phyloP scores from a whole-genome alignment of 305 asterid genomes.

The Solanum hybrid region DNA sequence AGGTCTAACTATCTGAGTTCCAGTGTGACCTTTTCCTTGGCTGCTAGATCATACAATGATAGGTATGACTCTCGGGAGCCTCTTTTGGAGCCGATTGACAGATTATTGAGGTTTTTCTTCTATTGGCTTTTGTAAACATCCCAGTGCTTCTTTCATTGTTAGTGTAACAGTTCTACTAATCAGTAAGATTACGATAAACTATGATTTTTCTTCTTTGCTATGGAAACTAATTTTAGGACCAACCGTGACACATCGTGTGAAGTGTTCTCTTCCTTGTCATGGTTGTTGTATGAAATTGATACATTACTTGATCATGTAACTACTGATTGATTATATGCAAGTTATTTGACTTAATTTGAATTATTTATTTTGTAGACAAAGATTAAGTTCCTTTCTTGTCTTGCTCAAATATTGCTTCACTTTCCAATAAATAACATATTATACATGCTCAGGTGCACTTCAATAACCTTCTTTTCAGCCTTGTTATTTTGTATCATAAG shows the following conservation, averaged over 20 bases:
- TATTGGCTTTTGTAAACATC: background rate
- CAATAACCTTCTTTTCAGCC: background rate
- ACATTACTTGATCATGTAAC: background rate
- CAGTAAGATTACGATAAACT: background rate
- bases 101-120: slow-evolving; percentile 58
- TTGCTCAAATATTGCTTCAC: background rate
- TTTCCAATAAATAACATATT: background rate
- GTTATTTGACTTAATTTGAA: background rate
- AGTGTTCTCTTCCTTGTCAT: background rate
- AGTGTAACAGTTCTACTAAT: background rate
- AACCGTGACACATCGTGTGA: background rate
- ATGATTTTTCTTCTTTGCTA: background rate
- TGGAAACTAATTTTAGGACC: background rate
- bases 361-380: background rate
- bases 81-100: slow-evolving; percentile 77
- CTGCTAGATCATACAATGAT: slow-evolving; percentile 76
- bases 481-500: background rate
- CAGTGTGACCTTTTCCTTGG: slow-evolving; percentile 53
- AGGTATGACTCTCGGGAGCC: slow-evolving; percentile 91
- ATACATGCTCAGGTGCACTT: background rate
- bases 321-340: background rate
- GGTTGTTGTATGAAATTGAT: background rate
- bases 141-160: background rate
- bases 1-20: slow-evolving; percentile 48
- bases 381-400: background rate